These are phyloP conservation scores for Terfezia claveryi DNA, from an alignment of 495 filamentous ascomycete genomes.

Conservation along the genomic window DNA sequence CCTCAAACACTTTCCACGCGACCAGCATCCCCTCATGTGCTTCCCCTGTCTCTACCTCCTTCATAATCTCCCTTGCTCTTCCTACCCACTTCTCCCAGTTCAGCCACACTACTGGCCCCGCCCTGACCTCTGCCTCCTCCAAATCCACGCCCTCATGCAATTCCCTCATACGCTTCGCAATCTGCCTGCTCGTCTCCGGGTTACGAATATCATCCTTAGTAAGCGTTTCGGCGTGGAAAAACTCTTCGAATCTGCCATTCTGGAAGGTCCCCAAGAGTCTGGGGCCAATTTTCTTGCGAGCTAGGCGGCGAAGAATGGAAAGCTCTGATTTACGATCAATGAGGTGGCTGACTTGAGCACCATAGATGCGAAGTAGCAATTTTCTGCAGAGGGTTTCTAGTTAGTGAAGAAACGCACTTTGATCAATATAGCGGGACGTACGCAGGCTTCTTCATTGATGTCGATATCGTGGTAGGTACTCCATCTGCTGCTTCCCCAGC, in stretches of 20 bases:
- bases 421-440: slow-evolving; percentile 18
- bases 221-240: slow-evolving; percentile 63
- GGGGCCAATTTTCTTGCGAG: slow-evolving; percentile 79
- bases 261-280: slow-evolving; percentile 78
- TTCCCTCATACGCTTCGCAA: slow-evolving; percentile 96
- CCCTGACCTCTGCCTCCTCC: slow-evolving; percentile 48
- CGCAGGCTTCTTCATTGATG: slow-evolving; percentile 32
- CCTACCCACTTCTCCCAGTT: slow-evolving; percentile 95
- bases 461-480: too few relatives aligned
- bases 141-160: slow-evolving; percentile 85
- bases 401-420: slow-evolving; percentile 6
- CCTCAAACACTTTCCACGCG: slow-evolving; percentile 58
- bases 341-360: slow-evolving; percentile 82
- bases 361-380: slow-evolving; percentile 79
- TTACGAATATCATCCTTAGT: slow-evolving; percentile 54
- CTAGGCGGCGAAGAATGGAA: slow-evolving; percentile 63
- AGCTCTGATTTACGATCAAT: slow-evolving; percentile 87
- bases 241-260: slow-evolving; percentile 90
- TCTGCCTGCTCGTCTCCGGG: slow-evolving; percentile 67
- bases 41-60: slow-evolving; percentile 45
- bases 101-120: slow-evolving; percentile 60
- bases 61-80: slow-evolving; percentile 53
- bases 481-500: too few relatives aligned
- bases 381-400: slow-evolving; percentile 29
- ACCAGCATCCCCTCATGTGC: slow-evolving; percentile 43